These are phyloP conservation scores for Bacterosira constricta DNA, from an alignment of 108 stramenopile species.

Conservation along the genomic window DNA sequence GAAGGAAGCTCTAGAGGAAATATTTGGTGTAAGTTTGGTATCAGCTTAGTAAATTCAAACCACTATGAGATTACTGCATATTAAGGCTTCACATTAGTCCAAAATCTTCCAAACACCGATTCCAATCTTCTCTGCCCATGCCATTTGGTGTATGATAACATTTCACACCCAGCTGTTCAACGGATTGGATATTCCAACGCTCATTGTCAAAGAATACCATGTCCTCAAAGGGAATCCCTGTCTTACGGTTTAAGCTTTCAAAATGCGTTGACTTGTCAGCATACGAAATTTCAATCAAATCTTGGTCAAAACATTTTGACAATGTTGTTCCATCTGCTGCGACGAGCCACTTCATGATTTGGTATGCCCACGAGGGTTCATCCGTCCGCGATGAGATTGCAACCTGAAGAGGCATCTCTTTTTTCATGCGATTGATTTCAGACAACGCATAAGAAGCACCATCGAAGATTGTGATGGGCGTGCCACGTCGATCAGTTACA, in stretches of 20 bases:
- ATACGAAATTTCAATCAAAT: conserved; percentile 64
- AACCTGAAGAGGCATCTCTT: conserved; percentile 38
- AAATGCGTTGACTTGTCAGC: conserved; percentile 72
- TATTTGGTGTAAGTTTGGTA: conserved; percentile 41
- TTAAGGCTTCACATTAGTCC: conserved; percentile 19
- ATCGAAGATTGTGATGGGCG: conserved; percentile 37
- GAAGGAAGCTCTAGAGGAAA: conserved; percentile 63
- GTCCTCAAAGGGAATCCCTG: conserved; percentile 70
- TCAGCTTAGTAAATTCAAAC: conserved; percentile 3
- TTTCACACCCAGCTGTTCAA: conserved; percentile 73
- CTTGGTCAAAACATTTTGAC: conserved; percentile 52
- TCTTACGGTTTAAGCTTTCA: conserved; percentile 57
- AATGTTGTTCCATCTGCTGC: conserved; percentile 52
- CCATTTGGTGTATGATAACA: conserved; percentile 79
- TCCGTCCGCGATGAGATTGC: conserved; percentile 83
- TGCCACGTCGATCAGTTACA: conserved; percentile 31
- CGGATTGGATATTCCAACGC: conserved; percentile 66
- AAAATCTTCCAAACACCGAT: conserved; percentile 58
- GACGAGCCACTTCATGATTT: conserved; percentile 68
- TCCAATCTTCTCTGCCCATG: conserved; percentile 66
- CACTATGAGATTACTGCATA: background rate
- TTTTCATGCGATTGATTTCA: conserved; percentile 57
- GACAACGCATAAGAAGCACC: conserved; percentile 56
- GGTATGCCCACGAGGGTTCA: conserved; percentile 71
- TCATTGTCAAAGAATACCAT: conserved; percentile 94